Percentiles rank a stretch among this genome's conserved stretches.
Evolutionary conservation across 202 grass and related monocot species (phyloP).

Genomic region (Schoenoplectus tabernaemontani): DNA sequence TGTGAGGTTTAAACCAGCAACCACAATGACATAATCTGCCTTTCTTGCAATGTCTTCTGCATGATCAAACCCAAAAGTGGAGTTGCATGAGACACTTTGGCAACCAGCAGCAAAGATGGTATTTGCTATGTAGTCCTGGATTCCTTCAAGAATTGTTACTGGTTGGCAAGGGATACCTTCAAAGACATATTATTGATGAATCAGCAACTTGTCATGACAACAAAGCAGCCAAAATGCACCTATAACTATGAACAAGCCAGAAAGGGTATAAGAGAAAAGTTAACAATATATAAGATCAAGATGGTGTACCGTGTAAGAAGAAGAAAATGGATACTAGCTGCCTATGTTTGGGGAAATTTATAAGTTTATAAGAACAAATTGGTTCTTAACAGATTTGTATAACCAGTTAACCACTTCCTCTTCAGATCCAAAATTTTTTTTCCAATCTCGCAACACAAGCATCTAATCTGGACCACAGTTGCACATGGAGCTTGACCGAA

Average conservation of each 20-base stretch:
- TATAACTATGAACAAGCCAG: not conserved
- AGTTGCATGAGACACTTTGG: conserved; percentile 44
- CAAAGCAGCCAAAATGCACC: not conserved
- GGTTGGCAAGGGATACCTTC: conserved; percentile 65
- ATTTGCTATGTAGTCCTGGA: conserved; percentile 47
- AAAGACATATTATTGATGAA: conserved; percentile 23
- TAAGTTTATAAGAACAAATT: not conserved
- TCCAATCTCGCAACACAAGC: not conserved
- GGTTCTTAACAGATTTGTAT: not conserved
- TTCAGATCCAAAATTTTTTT: not conserved
- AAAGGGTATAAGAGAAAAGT: not conserved
- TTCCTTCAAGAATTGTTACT: conserved; percentile 48
- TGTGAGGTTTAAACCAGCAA: conserved; percentile 76
- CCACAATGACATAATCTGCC: conserved; percentile 47
- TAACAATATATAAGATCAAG: not conserved
- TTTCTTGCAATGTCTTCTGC: conserved; percentile 45
- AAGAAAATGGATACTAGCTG: not conserved
- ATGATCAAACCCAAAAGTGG: conserved; percentile 40
- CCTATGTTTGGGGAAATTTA: not conserved
- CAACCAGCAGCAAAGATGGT: conserved; percentile 50
- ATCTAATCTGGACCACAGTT: not conserved
- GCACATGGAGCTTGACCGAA: not conserved
- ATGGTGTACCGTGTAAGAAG: not conserved
- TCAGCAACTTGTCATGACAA: not conserved
- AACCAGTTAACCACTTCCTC: not conserved